Percentiles rank a stretch among this genome's conserved stretches.
These are phyloP conservation scores for Gossypium lobatum DNA, from an alignment of 441 rosid species.

Conservation along the genomic window DNA sequence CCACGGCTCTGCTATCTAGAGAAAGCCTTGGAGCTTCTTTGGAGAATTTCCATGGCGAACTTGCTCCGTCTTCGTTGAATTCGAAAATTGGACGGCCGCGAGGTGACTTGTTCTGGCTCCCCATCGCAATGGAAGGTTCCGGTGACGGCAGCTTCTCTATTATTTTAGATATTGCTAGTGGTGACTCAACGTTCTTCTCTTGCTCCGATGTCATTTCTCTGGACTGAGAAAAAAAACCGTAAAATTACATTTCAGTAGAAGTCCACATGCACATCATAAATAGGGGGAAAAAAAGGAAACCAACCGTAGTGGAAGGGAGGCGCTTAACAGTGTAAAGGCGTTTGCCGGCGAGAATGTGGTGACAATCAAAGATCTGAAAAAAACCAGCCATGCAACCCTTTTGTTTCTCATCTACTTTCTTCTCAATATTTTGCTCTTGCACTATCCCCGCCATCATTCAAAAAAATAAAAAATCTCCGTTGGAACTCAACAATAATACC, in stretches of 20 bases:
- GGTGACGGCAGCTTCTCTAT: conserved; percentile 36
- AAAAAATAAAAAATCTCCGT: background rate
- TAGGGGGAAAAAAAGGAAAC: background rate
- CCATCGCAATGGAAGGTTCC: conserved; percentile 20
- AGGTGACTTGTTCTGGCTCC: conserved; percentile 30
- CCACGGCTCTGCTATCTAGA: conserved; percentile 79
- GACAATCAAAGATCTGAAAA: conserved; percentile 86
- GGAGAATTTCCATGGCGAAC: conserved; percentile 68
- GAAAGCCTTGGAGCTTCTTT: conserved; percentile 94
- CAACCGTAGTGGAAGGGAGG: conserved; percentile 46
- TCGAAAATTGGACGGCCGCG: conserved; percentile 48
- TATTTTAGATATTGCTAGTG: conserved; percentile 33
- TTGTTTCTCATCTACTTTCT: conserved; percentile 42
- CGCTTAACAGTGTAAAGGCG: conserved; percentile 53
- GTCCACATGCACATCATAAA: background rate
- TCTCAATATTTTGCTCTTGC: conserved; percentile 50
- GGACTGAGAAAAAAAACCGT: conserved; percentile 24
- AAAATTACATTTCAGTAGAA: background rate
- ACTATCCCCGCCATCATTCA: conserved; percentile 35
- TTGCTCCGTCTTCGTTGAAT: conserved; percentile 43
- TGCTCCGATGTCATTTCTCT: conserved; percentile 34
- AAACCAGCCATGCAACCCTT: conserved; percentile 95
- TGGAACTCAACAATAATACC: background rate
- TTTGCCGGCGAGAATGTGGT: conserved; percentile 52
- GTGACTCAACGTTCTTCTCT: conserved; percentile 28